A percentile compares a stretch with the other conserved stretches of the same genome.
Conservation (phyloP, 768 basidiomycete genomes). For the Peribolospora baueri region DNA sequence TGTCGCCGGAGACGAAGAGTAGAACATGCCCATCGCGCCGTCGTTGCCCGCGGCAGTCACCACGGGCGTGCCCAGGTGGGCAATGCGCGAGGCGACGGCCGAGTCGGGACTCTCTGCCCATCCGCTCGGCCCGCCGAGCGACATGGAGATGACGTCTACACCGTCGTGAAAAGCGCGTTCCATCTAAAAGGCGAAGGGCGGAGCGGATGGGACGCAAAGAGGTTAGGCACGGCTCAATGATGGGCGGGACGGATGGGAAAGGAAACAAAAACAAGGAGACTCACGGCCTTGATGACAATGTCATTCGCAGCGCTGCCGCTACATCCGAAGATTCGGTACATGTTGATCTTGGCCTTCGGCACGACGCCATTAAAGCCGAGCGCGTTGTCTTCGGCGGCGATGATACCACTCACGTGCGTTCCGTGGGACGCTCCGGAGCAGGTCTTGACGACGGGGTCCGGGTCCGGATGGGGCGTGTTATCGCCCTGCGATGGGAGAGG, state of each 20-base stretch:
- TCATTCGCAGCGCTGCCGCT: conserved; percentile 23
- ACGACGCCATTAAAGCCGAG: conserved; percentile 51
- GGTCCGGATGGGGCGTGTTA: conserved; percentile 30
- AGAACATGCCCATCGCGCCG: conserved; percentile 38
- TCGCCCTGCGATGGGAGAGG: conserved; percentile 14
- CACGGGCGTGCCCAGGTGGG: conserved; percentile 33
- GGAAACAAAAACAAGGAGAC: conserved; percentile 5
- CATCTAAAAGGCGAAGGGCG: too few species aligned
- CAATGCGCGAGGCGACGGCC: conserved; percentile 37
- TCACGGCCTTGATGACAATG: conserved; percentile 28
- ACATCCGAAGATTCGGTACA: conserved; percentile 37
- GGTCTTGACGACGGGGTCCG: conserved; percentile 20
- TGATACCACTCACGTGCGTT: conserved; percentile 28
- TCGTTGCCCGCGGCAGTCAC: conserved; percentile 39
- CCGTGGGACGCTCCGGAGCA: conserved; percentile 12
- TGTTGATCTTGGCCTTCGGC: conserved; percentile 30
- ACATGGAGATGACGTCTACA: conserved; percentile 39
- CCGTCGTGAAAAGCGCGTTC: conserved; percentile 28
- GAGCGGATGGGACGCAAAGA: conserved; percentile 27
- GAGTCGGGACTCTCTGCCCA: conserved; percentile 36
- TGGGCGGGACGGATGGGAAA: conserved; percentile 15
- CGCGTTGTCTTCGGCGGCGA: conserved; percentile 34
- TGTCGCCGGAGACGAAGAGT: conserved; percentile 28
- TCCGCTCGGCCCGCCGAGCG: conserved; percentile 37
- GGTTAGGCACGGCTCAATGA: conserved; percentile 17